phyloP scores from a whole-genome alignment of 805 yeast species.

The Kurtzmaniella fragi region DNA sequence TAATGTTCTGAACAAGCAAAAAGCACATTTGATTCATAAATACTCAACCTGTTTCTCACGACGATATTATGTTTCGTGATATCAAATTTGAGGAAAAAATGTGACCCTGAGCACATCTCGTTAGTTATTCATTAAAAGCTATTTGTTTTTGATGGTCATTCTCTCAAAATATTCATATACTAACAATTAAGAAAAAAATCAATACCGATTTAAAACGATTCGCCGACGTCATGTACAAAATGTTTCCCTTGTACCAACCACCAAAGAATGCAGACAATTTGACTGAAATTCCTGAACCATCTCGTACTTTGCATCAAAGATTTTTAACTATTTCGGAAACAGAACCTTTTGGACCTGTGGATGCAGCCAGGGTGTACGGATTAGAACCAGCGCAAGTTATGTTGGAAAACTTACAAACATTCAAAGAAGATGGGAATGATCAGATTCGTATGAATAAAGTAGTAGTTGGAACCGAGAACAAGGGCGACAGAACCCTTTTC shows the following conservation, averaged over 20 bases:
- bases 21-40: too few relatives aligned
- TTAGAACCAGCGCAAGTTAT: slow-evolving; percentile 86
- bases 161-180: slow-evolving; percentile 14
- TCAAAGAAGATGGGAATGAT: slow-evolving; percentile 46
- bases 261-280: slow-evolving; percentile 57
- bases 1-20: slow-evolving; percentile 13
- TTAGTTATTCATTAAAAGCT: too few relatives aligned
- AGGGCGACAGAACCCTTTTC: slow-evolving; percentile 69
- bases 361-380: slow-evolving; percentile 81
- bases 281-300: slow-evolving; percentile 92
- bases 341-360: slow-evolving; percentile 93
- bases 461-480: slow-evolving; percentile 49
- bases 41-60: too few relatives aligned
- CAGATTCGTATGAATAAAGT: slow-evolving; percentile 26
- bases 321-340: slow-evolving; percentile 89
- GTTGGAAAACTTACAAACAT: slow-evolving; percentile 60
- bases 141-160: neutral
- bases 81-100: too few relatives aligned
- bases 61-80: too few relatives aligned
- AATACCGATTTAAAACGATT: slow-evolving; percentile 54
- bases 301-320: slow-evolving; percentile 73
- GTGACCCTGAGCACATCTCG: too few relatives aligned
- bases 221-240: slow-evolving; percentile 59
- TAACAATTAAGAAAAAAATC: slow-evolving; percentile 44
- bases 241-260: slow-evolving; percentile 69